A percentile compares a stretch with the other conserved stretches of the same genome.
phyloP scores from a whole-genome alignment of 345 rosid species.

The Aurinia saxatilis region DNA sequence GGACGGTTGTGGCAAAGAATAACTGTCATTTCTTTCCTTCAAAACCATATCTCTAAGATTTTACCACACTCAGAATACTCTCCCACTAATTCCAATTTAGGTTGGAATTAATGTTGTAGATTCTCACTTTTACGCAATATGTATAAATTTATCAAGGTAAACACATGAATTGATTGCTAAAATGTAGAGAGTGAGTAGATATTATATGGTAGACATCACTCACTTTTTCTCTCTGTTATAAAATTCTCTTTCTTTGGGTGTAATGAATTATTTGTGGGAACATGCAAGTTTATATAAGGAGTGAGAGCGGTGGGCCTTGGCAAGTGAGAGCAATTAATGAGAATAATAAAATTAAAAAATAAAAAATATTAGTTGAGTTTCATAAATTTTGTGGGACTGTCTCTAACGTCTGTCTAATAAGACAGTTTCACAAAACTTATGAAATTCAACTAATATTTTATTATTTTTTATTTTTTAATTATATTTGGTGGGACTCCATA shows the following conservation, averaged over 20 bases:
- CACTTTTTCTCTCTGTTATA: neutral
- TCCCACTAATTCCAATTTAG: slow-evolving; percentile 12
- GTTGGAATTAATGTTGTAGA: neutral
- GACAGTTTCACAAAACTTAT: too few relatives aligned
- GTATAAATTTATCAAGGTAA: slow-evolving; percentile 1
- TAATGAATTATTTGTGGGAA: neutral
- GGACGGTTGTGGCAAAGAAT: slow-evolving; percentile 7
- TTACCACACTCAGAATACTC: slow-evolving; percentile 4
- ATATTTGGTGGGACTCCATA: too few relatives aligned
- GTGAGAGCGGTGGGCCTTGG: neutral
- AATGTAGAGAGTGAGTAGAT: slow-evolving; percentile 9
- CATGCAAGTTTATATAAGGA: slow-evolving; percentile 16
- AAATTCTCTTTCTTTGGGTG: neutral
- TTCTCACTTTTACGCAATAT: slow-evolving; percentile 7
- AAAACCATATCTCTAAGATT: slow-evolving; percentile 5
- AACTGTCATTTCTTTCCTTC: slow-evolving; percentile 1
- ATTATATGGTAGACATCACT: too few relatives aligned
- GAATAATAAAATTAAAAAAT: too few relatives aligned
- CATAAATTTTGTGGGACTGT: too few relatives aligned
- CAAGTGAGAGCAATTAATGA: too few relatives aligned
- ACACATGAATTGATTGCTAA: slow-evolving; percentile 10
- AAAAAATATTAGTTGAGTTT: too few relatives aligned
- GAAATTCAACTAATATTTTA: too few relatives aligned
- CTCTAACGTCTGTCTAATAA: too few relatives aligned
- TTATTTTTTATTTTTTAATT: too few relatives aligned